These are phyloP conservation scores for Phytophthora crassamura DNA, from an alignment of 352 stramenopile genomes.

Conservation along the genomic window DNA sequence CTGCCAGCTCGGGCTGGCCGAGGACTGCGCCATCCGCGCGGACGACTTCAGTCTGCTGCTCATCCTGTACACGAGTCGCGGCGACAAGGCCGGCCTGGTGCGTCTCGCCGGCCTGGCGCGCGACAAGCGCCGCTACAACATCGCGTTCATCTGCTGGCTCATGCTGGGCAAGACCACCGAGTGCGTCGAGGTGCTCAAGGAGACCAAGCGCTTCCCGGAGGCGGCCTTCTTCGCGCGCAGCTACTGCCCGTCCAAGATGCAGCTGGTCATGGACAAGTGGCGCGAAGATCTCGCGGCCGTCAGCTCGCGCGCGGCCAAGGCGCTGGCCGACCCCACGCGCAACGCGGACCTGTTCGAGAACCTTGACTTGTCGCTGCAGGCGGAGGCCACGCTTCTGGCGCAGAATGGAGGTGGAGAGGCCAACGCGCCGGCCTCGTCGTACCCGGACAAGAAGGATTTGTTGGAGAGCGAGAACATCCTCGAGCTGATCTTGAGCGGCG, in stretches of 20 bases:
- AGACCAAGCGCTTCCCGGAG: conserved; percentile 96
- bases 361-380: conserved; percentile 93
- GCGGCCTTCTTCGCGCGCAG: conserved; percentile 98
- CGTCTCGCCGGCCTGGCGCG: conserved; percentile 89
- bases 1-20: conserved; percentile 94
- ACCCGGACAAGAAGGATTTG: conserved; percentile 73
- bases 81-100: conserved; percentile 93
- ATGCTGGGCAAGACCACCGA: conserved; percentile 95
- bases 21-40: conserved; percentile 95
- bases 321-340: conserved; percentile 92
- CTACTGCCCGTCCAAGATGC: conserved; percentile 96
- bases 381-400: conserved; percentile 92
- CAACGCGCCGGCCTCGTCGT: conserved; percentile 65
- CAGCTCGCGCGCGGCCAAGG: conserved; percentile 93
- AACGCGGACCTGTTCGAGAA: conserved; percentile 97
- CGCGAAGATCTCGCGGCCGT: conserved; percentile 91
- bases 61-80: conserved; percentile 96
- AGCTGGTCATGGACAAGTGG: conserved; percentile 97
- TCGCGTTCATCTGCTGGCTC: conserved; percentile 97
- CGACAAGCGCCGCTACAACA: conserved; percentile 93
- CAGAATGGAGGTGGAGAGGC: conserved; percentile 70
- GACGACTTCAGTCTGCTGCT: conserved; percentile 97
- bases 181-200: conserved; percentile 96
- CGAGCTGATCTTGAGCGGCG: conserved; percentile 50
- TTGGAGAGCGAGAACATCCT: conserved; percentile 73